Base-by-base conservation (phyloP, 108 stramenopile species). In the Mayamaea pseudoterrestris region DNA sequence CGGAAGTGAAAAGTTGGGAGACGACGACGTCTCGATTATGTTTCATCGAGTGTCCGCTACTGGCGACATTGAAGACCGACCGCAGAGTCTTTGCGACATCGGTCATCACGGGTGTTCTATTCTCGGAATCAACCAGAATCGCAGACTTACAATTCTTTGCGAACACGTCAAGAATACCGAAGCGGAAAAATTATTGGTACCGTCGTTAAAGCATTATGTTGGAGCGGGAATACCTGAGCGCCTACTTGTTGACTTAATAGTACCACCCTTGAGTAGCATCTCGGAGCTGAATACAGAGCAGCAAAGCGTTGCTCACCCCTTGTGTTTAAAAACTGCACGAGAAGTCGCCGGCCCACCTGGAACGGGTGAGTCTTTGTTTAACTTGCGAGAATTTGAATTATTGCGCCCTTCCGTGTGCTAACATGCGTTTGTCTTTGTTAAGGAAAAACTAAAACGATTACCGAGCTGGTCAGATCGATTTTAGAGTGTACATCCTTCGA, bases 301-400 rank as follows among this genome's bases (percentile, higher is more conserved):
- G 39, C 55, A 44, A 18, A 48, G 55, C 18, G 66, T 72, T 21
- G 66, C 71, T 7, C 61, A 72, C 40, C 71, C 71, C 20, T 30
- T 67, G 9, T 14, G 9, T 6, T 29, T 72, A 18, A 63, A 53
- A 34, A 72, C 66, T 35, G 71, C 71, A 23, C 63, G 58, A 50
- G 71, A 72, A 50, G 71, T 72, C 21, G 71, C 71, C 17, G 71
- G 71, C 2, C 71, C 71, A 5, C 71, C 71, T 1, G 68, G 66
- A 7, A 67, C 71, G 0, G n/a, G n/a, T n/a, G n/a, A n/a, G n/a
- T n/a, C n/a, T n/a, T n/a, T n/a, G n/a, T n/a, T n/a, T n/a, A n/a
- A n/a, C n/a, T n/a, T n/a, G n/a, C n/a, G n/a, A n/a, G n/a, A n/a
- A n/a, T n/a, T n/a, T n/a, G n/a, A n/a, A n/a, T n/a, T n/a, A n/a